phyloP scores from a whole-genome alignment of 768 basidiomycete species.

The Pulveroboletus frians region DNA sequence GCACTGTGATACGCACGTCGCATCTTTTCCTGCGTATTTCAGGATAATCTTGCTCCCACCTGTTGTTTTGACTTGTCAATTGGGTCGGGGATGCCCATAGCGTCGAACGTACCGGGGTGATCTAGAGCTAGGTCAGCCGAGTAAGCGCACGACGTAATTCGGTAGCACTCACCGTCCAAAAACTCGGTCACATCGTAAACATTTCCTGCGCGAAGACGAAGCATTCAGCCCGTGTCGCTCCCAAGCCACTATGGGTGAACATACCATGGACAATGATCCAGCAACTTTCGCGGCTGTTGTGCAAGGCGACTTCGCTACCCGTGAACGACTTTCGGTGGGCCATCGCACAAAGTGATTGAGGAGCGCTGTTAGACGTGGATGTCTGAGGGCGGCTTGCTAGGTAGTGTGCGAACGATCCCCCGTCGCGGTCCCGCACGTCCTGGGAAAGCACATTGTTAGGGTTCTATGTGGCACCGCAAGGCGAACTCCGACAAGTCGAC shows the following conservation, averaged over 20 bases:
- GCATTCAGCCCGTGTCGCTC: not conserved
- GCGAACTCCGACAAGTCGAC: slow-evolving; percentile 5
- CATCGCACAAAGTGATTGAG: slow-evolving; percentile 9
- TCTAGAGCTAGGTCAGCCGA: slow-evolving; percentile 33
- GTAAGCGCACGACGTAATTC: not conserved
- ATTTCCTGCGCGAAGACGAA: slow-evolving; percentile 41
- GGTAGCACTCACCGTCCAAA: slow-evolving; percentile 49
- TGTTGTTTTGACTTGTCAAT: slow-evolving; percentile 19
- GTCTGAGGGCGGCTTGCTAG: not conserved
- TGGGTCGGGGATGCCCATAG: not conserved
- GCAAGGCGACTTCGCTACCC: slow-evolving; percentile 48
- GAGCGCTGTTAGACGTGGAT: not conserved
- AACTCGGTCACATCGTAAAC: slow-evolving; percentile 80
- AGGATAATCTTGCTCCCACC: slow-evolving; percentile 83
- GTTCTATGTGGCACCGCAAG: not conserved
- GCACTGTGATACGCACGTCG: slow-evolving; percentile 52
- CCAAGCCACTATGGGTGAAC: slow-evolving; percentile 5
- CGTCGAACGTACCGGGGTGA: slow-evolving; percentile 52
- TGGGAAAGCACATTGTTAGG: not conserved
- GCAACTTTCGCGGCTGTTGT: slow-evolving; percentile 57
- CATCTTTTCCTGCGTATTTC: slow-evolving; percentile 87
- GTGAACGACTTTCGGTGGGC: slow-evolving; percentile 28
- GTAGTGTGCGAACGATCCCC: too few relatives aligned
- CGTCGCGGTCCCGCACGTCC: slow-evolving; percentile 3
- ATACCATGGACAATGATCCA: slow-evolving; percentile 85